phyloP scores from a whole-genome alignment of 2,329 filamentous ascomycete species.

The Xylaria polymorpha region DNA sequence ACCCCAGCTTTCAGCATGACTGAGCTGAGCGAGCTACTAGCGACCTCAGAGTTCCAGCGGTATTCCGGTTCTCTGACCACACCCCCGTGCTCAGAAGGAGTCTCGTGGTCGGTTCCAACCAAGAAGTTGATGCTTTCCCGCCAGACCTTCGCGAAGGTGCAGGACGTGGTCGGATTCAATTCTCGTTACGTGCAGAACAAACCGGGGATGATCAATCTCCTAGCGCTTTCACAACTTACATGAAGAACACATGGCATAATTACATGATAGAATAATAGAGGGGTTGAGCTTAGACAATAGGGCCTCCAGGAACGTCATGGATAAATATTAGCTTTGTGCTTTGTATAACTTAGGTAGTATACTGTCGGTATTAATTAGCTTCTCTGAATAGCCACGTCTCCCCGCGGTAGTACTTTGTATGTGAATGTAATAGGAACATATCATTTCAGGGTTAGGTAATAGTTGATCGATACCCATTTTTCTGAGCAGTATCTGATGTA shows the following conservation, averaged over 20 bases:
- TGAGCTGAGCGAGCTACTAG: slow-evolving; percentile 54
- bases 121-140: slow-evolving; percentile 54
- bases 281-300: background rate
- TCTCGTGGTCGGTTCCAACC: slow-evolving; percentile 61
- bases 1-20: slow-evolving; percentile 58
- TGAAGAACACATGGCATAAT: background rate
- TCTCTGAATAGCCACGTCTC: background rate
- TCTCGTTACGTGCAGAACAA: slow-evolving; percentile 59
- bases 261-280: background rate
- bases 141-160: slow-evolving; percentile 54
- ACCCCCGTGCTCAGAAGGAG: slow-evolving; percentile 61
- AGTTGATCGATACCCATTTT: background rate
- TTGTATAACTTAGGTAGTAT: slow-evolving; percentile 4
- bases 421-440: background rate
- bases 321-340: slow-evolving; percentile 1
- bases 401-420: background rate
- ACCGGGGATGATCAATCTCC: slow-evolving; percentile 55
- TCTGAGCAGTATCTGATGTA: background rate
- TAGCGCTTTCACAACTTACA: slow-evolving; percentile 37
- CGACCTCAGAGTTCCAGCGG: slow-evolving; percentile 54
- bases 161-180: slow-evolving; percentile 61
- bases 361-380: background rate
- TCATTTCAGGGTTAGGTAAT: background rate
- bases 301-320: background rate
- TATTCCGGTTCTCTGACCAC: slow-evolving; percentile 63